Evolutionary conservation across 352 stramenopile genomes (phyloP), one percentile per base, ranked within the genome.

Genomic region (Hyaloperonospora brassicae): DNA sequence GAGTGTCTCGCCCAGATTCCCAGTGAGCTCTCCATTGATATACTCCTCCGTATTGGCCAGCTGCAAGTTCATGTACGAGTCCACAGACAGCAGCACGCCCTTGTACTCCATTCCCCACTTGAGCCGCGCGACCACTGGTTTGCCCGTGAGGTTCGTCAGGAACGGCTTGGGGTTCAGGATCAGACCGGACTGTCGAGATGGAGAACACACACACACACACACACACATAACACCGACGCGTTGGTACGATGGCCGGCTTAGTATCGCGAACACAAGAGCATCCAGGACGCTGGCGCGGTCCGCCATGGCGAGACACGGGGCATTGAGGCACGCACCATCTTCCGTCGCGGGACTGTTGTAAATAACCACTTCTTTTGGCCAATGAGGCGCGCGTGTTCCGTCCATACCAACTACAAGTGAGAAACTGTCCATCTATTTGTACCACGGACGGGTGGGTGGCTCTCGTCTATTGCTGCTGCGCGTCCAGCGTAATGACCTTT

Each of bases 21-120:
- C 97, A 7, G 95, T 94, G 43, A 98, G 89, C 63, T 98, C 75
- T 52, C 96, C 96, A 75, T 98, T 95, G 56, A 99, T 91, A 66
- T 94, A 98, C 72, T 99, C 97, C 68, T 99, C 93, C 24, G 95
- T 97, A 50, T 96, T 88, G 43, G 89, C 77, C 47, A 99, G 79
- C 70, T 98, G 95, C 48, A 99, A 70, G 77, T 99, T 99, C 95
- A 99, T 99, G 82, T 99, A 99, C 46, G 88, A 97, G 82, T 99
- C 97, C 14, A 97, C 89, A 2, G 90, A 98, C 38, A 96, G 70
- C 51, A 95, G 76, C 34, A 92, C 66, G 56, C 87, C 97, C 71
- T 98, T 96, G 76, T 99, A 99, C 76, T 99, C 96, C 89, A 98
- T 98, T 30, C 96, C 96, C 97, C 96, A 99, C 79, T 99, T 99